Conservation (phyloP, 2,329 filamentous ascomycete species). For the Fusarium coicis region DNA sequence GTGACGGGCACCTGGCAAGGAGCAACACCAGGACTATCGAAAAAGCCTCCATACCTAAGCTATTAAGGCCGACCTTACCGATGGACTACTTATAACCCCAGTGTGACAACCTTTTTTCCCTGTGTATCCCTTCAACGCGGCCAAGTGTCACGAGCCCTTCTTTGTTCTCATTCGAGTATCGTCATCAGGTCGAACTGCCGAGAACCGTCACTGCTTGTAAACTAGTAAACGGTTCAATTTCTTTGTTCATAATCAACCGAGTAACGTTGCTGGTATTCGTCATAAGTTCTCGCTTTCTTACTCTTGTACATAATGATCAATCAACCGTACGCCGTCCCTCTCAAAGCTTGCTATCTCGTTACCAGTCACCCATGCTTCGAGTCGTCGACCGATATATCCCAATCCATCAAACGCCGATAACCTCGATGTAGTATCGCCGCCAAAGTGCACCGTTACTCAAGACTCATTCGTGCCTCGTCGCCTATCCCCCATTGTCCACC, state of each 20-base stretch:
- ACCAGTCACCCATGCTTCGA: not conserved
- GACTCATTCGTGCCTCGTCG: slow-evolving; percentile 84
- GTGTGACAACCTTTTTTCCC: slow-evolving; percentile 21
- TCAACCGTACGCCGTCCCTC: slow-evolving; percentile 21
- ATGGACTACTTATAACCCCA: not conserved
- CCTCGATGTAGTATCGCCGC: no score
- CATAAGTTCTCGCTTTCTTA: slow-evolving; percentile 10
- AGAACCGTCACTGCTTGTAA: not conserved
- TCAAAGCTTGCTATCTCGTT: not conserved
- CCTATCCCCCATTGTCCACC: slow-evolving; percentile 79
- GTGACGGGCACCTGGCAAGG: slow-evolving; percentile 17
- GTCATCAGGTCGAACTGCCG: slow-evolving; percentile 3
- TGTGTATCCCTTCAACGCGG: slow-evolving; percentile 8
- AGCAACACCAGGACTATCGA: not conserved
- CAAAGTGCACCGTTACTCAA: slow-evolving; percentile 61
- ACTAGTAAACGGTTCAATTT: not conserved
- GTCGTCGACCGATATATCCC: not conserved
- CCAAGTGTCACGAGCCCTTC: slow-evolving; percentile 29
- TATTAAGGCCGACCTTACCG: not conserved
- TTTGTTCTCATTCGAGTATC: slow-evolving; percentile 30
- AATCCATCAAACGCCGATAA: slow-evolving; percentile 55
- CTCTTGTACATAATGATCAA: slow-evolving; percentile 14
- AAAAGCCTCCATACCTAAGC: not conserved
- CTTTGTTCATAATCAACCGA: slow-evolving; percentile 27
- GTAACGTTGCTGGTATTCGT: slow-evolving; percentile 22